These are phyloP conservation scores for Suillus subalutaceus DNA, from an alignment of 768 basidiomycete genomes.

Conservation along the genomic window DNA sequence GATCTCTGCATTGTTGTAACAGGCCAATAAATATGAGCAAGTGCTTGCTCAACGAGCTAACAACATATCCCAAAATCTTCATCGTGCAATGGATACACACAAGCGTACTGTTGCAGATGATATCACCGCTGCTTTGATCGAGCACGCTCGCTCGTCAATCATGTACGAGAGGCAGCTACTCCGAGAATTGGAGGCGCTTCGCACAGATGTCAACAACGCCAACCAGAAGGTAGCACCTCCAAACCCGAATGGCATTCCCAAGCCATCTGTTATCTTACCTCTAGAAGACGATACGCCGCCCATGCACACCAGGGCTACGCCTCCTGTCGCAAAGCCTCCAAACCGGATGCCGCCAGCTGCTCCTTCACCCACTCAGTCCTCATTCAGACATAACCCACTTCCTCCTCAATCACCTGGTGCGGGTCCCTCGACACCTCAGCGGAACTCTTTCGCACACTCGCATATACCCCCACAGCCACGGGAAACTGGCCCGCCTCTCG, in stretches of 20 bases:
- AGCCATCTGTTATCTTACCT: conserved; percentile 62
- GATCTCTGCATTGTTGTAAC: conserved; percentile 18
- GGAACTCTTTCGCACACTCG: conserved; percentile 31
- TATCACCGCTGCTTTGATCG: conserved; percentile 84
- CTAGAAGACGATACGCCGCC: conserved; percentile 60
- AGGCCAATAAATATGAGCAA: conserved; percentile 93
- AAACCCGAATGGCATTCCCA: conserved; percentile 53
- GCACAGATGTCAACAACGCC: conserved; percentile 72
- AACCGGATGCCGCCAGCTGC: conserved; percentile 23
- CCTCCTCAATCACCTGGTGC: conserved; percentile 55
- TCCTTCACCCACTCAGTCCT: conserved; percentile 22
- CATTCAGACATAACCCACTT: conserved; percentile 32
- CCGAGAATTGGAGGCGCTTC: conserved; percentile 84
- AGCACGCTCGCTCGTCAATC: conserved; percentile 90
- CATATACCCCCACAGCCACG: conserved; percentile 19
- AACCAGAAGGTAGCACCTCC: conserved; percentile 58
- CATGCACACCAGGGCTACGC: conserved; percentile 16
- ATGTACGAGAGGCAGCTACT: conserved; percentile 90
- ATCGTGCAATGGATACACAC: conserved; percentile 82
- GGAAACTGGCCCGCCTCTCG: conserved; percentile 53
- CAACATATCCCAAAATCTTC: conserved; percentile 93
- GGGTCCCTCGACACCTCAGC: conserved; percentile 50
- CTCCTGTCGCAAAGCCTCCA: conserved; percentile 24
- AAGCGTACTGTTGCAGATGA: conserved; percentile 90
- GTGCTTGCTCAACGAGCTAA: conserved; percentile 82